Percentiles rank a stretch among this genome's conserved stretches.
phyloP scores from a whole-genome alignment of 106 monocot species.

The Narthecium ossifragum region DNA sequence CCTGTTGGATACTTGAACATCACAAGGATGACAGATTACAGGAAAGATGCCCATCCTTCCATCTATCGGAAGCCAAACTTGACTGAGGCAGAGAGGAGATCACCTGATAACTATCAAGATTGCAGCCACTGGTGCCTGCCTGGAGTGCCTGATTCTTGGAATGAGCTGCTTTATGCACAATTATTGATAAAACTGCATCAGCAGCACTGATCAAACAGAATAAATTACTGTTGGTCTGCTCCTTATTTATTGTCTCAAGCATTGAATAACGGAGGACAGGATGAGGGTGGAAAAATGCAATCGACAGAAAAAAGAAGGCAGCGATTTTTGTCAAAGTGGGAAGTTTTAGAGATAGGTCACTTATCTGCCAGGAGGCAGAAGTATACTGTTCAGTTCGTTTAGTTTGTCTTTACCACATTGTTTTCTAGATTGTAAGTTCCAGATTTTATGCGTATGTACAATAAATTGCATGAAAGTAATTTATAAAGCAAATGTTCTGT shows the following conservation, averaged over 20 bases:
- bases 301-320: background rate
- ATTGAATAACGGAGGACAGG: conserved; percentile 4
- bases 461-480: too few species aligned
- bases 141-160: conserved; percentile 95
- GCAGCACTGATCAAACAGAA: background rate
- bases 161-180: conserved; percentile 81
- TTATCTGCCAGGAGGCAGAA: background rate
- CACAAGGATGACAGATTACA: conserved; percentile 87
- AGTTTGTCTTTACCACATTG: too few species aligned
- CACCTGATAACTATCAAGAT: conserved; percentile 53
- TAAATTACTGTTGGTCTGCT: background rate
- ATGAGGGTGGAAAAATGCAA: background rate
- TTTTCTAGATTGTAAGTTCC: too few species aligned
- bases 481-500: too few species aligned
- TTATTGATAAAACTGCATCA: conserved; percentile 63
- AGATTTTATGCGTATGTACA: too few species aligned
- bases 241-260: background rate
- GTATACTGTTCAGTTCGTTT: background rate
- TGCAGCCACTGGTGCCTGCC: conserved; percentile 99
- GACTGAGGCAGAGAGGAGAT: conserved; percentile 38
- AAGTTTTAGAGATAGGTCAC: background rate
- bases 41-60: conserved; percentile 93
- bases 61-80: conserved; percentile 54
- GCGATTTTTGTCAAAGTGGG: background rate
- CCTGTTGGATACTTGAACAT: conserved; percentile 75